phyloP scores from a whole-genome alignment of 108 stramenopile species.

The Cyclostephanos tholiformis region DNA sequence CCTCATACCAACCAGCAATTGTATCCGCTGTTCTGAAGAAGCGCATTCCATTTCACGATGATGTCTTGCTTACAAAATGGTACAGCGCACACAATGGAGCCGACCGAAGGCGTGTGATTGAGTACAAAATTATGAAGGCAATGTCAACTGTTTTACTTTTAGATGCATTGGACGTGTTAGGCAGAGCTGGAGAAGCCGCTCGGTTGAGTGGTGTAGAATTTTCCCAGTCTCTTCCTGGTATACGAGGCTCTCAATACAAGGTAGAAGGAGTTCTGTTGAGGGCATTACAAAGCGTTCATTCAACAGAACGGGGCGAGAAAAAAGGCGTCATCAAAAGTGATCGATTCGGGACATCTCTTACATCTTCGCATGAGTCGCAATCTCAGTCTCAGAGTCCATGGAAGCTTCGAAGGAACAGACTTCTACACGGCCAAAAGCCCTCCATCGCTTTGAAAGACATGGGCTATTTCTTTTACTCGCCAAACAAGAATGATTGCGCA shows the following conservation, averaged over 20 bases:
- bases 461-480: slow-evolving; percentile 85
- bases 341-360: slow-evolving; percentile 24
- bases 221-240: slow-evolving; percentile 85
- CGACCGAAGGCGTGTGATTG: slow-evolving; percentile 77
- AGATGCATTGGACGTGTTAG: slow-evolving; percentile 87
- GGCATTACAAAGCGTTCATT: slow-evolving; percentile 79
- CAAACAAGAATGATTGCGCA: slow-evolving; percentile 77
- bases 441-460: slow-evolving; percentile 11
- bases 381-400: slow-evolving; percentile 85
- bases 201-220: slow-evolving; percentile 90
- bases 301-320: slow-evolving; percentile 83
- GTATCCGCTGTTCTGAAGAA: slow-evolving; percentile 73
- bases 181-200: slow-evolving; percentile 91
- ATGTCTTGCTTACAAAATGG: slow-evolving; percentile 76
- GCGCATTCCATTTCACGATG: slow-evolving; percentile 79
- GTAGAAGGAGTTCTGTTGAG: slow-evolving; percentile 87
- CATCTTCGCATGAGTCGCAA: slow-evolving; percentile 44
- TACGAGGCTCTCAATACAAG: slow-evolving; percentile 81
- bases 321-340: slow-evolving; percentile 39
- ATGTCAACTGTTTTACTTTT: slow-evolving; percentile 69
- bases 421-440: background rate
- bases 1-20: slow-evolving; percentile 84
- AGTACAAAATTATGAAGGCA: slow-evolving; percentile 71
- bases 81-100: slow-evolving; percentile 58
- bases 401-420: slow-evolving; percentile 59